A percentile compares a stretch with the other conserved stretches of the same genome.
Conservation (phyloP, 2,329 filamentous ascomycete genomes). For the Periconia sp. region DNA sequence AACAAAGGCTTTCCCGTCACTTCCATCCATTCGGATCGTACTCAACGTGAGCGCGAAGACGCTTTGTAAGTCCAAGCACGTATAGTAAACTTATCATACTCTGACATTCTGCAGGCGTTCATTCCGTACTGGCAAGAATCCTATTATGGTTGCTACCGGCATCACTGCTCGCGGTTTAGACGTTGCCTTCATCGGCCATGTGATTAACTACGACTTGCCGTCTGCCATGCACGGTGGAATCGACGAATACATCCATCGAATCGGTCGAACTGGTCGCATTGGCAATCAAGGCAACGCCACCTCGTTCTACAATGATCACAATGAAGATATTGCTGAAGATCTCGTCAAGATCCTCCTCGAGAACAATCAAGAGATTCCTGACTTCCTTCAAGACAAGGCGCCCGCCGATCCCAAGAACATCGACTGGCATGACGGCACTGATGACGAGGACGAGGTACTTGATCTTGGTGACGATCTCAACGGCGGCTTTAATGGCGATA, state of each 20-base stretch:
- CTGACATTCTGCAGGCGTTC: slow-evolving; percentile 56
- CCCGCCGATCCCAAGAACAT: slow-evolving; percentile 58
- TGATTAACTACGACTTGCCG: slow-evolving; percentile 93
- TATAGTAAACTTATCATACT: not conserved
- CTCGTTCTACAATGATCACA: slow-evolving; percentile 81
- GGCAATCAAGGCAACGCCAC: slow-evolving; percentile 83
- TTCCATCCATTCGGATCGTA: slow-evolving; percentile 85
- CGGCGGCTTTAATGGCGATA: not conserved
- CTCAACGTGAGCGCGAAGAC: slow-evolving; percentile 88
- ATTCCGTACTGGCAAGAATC: slow-evolving; percentile 73
- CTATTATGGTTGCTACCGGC: slow-evolving; percentile 84
- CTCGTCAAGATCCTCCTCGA: slow-evolving; percentile 83
- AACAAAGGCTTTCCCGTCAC: slow-evolving; percentile 79
- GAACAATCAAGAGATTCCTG: slow-evolving; percentile 74
- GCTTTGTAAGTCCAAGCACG: slow-evolving; percentile 65
- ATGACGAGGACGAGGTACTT: slow-evolving; percentile 35
- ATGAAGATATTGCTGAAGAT: slow-evolving; percentile 71
- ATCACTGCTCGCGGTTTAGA: slow-evolving; percentile 88
- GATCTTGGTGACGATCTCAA: slow-evolving; percentile 11
- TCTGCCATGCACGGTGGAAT: slow-evolving; percentile 77
- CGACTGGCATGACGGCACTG: slow-evolving; percentile 56
- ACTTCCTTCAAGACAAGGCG: slow-evolving; percentile 71
- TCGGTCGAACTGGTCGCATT: slow-evolving; percentile 93
- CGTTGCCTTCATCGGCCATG: slow-evolving; percentile 81
- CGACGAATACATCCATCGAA: slow-evolving; percentile 90